Percentiles rank a stretch among this genome's conserved stretches.
phyloP scores from a whole-genome alignment of 805 yeast genomes.

The Metschnikowia aberdeeniae region DNA sequence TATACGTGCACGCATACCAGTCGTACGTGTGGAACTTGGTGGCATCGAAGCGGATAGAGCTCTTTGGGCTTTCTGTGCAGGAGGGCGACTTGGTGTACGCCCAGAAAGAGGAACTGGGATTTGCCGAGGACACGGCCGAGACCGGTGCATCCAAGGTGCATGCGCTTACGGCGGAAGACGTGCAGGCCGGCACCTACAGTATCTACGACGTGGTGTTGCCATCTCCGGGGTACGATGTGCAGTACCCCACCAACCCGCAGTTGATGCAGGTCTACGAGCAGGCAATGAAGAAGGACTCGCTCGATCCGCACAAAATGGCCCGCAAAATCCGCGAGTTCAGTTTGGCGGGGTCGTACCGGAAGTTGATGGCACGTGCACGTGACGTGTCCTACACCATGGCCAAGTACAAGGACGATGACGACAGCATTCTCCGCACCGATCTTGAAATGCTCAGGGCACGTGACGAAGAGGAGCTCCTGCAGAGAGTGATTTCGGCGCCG shows the following conservation, averaged over 20 bases:
- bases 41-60: conserved; percentile 68
- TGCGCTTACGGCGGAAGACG: conserved; percentile 71
- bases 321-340: conserved; percentile 86
- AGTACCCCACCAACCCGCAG: conserved; percentile 68
- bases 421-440: conserved; percentile 78
- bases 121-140: conserved; percentile 67
- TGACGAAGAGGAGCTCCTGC: conserved; percentile 24
- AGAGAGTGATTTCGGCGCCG: conserved; percentile 18
- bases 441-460: conserved; percentile 40
- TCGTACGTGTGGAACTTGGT: conserved; percentile 91
- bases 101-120: conserved; percentile 45
- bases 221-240: conserved; percentile 93
- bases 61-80: conserved; percentile 65
- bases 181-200: conserved; percentile 51
- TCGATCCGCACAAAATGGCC: conserved; percentile 82
- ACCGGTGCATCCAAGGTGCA: conserved; percentile 62
- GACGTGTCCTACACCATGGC: conserved; percentile 59
- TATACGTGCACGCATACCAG: conserved; percentile 98
- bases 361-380: conserved; percentile 61
- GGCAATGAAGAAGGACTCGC: conserved; percentile 73
- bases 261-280: conserved; percentile 60
- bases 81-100: conserved; percentile 76
- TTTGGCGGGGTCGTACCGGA: conserved; percentile 84
- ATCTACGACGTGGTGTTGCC: conserved; percentile 88
- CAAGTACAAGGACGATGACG: conserved; percentile 58